Percentiles rank a stretch among this genome's conserved stretches.
phyloP scores from a whole-genome alignment of 768 basidiomycete genomes.

The Lentinula guzmanii region DNA sequence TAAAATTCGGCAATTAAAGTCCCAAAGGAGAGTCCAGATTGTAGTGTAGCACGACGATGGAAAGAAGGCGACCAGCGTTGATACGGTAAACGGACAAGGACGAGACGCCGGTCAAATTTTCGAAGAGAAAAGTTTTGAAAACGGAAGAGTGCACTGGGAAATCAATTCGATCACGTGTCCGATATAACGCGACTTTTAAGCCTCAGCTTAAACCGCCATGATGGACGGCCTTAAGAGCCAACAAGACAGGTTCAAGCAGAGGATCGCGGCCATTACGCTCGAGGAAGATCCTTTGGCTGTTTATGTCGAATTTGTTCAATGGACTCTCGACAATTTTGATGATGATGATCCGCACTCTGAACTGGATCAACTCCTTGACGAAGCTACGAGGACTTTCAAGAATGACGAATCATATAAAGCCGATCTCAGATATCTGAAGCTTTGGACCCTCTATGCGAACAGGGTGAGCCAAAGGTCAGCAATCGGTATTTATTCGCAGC shows the following conservation, averaged over 20 bases:
- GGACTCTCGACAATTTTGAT: slow-evolving; percentile 78
- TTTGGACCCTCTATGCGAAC: slow-evolving; percentile 87
- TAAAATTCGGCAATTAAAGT: too few relatives aligned
- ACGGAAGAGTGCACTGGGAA: background rate
- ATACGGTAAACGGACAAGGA: too few relatives aligned
- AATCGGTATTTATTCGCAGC: slow-evolving; percentile 66
- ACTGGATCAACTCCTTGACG: slow-evolving; percentile 75
- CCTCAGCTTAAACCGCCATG: slow-evolving; percentile 7
- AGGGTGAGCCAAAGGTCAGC: slow-evolving; percentile 67
- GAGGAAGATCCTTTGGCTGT: slow-evolving; percentile 85
- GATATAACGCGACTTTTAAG: background rate
- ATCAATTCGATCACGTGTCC: background rate
- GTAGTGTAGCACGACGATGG: too few relatives aligned
- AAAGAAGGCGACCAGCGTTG: too few relatives aligned
- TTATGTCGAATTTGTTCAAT: slow-evolving; percentile 84
- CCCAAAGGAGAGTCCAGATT: too few relatives aligned
- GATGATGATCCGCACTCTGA: slow-evolving; percentile 66
- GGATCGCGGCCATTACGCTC: slow-evolving; percentile 42
- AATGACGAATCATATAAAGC: slow-evolving; percentile 79
- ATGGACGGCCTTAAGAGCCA: slow-evolving; percentile 11
- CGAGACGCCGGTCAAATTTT: too few relatives aligned
- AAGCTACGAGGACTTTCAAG: slow-evolving; percentile 76
- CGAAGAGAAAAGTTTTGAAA: background rate
- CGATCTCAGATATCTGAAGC: slow-evolving; percentile 85
- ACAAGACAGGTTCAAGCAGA: slow-evolving; percentile 22